Base-by-base conservation (phyloP, 176 grass and related monocot genomes). In the Guadua angustifolia region DNA sequence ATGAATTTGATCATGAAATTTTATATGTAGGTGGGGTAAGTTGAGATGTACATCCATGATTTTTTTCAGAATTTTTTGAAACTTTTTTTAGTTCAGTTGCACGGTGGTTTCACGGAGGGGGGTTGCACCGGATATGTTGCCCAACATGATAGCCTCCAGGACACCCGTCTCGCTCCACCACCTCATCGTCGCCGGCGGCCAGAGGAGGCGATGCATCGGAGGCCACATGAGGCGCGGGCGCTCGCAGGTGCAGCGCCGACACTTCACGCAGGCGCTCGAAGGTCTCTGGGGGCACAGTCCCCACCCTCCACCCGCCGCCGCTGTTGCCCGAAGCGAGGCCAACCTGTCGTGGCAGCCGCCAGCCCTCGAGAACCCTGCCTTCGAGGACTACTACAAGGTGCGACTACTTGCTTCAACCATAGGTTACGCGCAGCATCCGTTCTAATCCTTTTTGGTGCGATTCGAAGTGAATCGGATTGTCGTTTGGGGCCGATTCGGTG, bases 321-420 rank as follows among this genome's bases (percentile, higher is more conserved):
- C 39, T 36, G 79, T 49, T 0, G 50, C 71, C 42, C 32, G 79
- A 39, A 40, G 50, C 29, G 75, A 84, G 56, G 22, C 88, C 63
- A 88, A 79, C 14, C 32, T 80, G 80, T 78, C 69, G 55, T 90
- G 80, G 93, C 73, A 81, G 82, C 87, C 87, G 2, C 94, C 91
- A 9, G 61, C 82, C 52, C 92, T 88, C 7, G 85, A 98, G 69
- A 98, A 98, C 80, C 64, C 76, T 5, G 88, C 89, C 12, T 94
- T 98, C 40, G 89, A 98, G n/a, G 93, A 98, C 78, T 98, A 95
- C 57, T 98, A 92, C 78, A 98, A 95, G 92, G 95, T 98, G 65
- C 19, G 5, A 6, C 70, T 21, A 0, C 26, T 65, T 43, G 36
- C 53, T 84, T 40, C 39, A 40, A 40, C 39, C 39, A 40, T 1